Evolutionary conservation across 2,329 filamentous ascomycete genomes (phyloP), one percentile per base, ranked within the genome.

Genomic region (Remersonia thermophila): DNA sequence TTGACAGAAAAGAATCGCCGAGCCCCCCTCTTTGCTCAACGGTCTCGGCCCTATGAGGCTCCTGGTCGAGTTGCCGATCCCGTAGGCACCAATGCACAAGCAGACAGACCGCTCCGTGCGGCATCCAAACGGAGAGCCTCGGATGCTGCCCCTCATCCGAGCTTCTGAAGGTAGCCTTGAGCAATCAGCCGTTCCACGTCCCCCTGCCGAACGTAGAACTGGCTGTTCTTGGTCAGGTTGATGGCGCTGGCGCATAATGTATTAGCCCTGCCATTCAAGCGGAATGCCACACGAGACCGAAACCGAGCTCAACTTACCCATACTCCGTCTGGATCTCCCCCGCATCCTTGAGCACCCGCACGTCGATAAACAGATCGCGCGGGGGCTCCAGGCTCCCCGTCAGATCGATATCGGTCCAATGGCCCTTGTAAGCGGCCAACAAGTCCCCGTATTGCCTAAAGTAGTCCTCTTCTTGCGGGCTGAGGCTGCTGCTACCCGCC

Each of bases 241-340:
- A 98, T 95, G 10, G 87, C 83, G 12, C 86, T 94, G 33, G 7
- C 20, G 20, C 20, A 38, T 45, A 33, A 39, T 47, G 52, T 46
- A 46, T 55, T 51, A 47, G 41, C 28, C 20, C 27, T 16, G 27
- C 14, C 9, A 9, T 23, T 23, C 20, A 5, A 23, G 5, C 5
- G 20, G 20, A 5, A 23, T 17, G 18, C 8, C 18, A 29, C 36
- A 30, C 36, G 27, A 20, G 20, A 33, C 10, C 39, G 14, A n/a
- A 27, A 11, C 25, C 18, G 28, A 11, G 27, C 4, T 28, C 27
- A 37, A 38, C 79, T 59, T 69, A 93, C 82, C 91, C 91, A 55
- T 98, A 98, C 67, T 98, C 93, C 0, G 91, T 98, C 63, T 98
- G 89, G 46, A 98, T 95, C 65, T 98, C 91, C 4, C 93, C 91